Evolutionary conservation across 345 rosid genomes (phyloP).

Genomic region (Linum usitatissimum): DNA sequence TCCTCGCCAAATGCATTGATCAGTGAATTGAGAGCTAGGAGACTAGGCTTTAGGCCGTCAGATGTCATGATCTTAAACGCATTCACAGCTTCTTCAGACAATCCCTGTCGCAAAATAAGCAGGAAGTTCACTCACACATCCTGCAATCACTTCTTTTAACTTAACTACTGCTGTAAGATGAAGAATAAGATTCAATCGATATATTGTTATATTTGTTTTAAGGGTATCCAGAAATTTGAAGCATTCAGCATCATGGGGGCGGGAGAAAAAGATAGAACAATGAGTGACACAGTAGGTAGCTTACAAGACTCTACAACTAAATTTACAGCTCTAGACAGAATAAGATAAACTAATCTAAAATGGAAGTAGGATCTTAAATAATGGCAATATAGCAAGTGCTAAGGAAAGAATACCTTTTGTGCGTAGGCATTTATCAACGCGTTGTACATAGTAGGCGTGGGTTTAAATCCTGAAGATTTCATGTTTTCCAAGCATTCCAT

Average conservation of each 20-base stretch:
- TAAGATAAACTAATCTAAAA: no score
- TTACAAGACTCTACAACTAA: neutral
- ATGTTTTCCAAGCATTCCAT: constrained; percentile 76
- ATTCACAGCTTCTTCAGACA: constrained; percentile 82
- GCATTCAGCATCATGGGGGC: neutral
- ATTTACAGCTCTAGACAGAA: no score
- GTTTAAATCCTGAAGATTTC: constrained; percentile 70
- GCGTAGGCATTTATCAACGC: constrained; percentile 97
- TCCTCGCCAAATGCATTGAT: constrained; percentile 96
- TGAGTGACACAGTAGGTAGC: neutral
- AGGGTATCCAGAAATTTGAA: neutral
- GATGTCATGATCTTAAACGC: constrained; percentile 77
- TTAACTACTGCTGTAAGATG: neutral
- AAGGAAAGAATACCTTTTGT: constrained; percentile 52
- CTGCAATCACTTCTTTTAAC: neutral
- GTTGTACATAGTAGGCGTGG: constrained; percentile 83
- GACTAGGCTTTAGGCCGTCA: constrained; percentile 80
- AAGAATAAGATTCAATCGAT: neutral
- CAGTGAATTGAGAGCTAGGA: constrained; percentile 79
- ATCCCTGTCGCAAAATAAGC: constrained; percentile 47
- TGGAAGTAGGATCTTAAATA: no score
- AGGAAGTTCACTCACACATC: constrained; percentile 1
- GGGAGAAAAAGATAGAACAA: neutral
- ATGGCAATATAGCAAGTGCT: neutral
- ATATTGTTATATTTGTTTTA: neutral